These are phyloP conservation scores for Eucalyptus regnans DNA, from an alignment of 345 rosid genomes.

Conservation along the genomic window DNA sequence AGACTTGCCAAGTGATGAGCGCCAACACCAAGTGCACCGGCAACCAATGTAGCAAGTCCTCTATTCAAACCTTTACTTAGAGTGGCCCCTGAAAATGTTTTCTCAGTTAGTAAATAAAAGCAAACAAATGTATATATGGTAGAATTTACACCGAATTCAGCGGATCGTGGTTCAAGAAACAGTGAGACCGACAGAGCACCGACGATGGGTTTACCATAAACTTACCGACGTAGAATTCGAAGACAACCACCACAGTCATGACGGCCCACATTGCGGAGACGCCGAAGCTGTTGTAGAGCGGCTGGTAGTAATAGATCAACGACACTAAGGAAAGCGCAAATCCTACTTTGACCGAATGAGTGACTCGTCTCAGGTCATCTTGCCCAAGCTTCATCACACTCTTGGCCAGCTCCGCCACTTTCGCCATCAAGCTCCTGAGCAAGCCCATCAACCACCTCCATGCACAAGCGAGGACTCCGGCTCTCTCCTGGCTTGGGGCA, in stretches of 20 bases:
- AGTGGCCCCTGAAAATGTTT: slow-evolving; percentile 26
- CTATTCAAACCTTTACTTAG: slow-evolving; percentile 64
- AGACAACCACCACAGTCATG: slow-evolving; percentile 72
- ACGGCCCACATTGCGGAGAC: slow-evolving; percentile 75
- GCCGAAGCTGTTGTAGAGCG: slow-evolving; percentile 52
- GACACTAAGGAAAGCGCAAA: slow-evolving; percentile 57
- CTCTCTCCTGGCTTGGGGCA: background rate
- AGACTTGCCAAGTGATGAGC: slow-evolving; percentile 54
- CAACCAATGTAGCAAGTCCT: slow-evolving; percentile 54
- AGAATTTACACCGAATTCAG: background rate
- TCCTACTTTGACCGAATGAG: slow-evolving; percentile 69
- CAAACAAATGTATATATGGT: background rate
- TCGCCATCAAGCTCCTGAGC: background rate
- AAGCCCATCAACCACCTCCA: background rate
- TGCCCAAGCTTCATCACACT: slow-evolving; percentile 25
- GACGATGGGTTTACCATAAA: background rate
- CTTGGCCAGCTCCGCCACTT: background rate
- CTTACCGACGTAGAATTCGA: slow-evolving; percentile 73
- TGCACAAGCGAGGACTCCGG: background rate
- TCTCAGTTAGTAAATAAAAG: background rate
- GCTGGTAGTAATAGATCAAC: slow-evolving; percentile 38
- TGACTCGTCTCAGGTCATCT: slow-evolving; percentile 69
- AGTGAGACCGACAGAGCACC: background rate
- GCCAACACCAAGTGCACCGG: slow-evolving; percentile 55
- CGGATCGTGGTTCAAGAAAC: background rate